Evolutionary conservation across 305 asterid species (phyloP), one percentile per base, ranked within the genome.

Genomic region (Solanum hybrid): DNA sequence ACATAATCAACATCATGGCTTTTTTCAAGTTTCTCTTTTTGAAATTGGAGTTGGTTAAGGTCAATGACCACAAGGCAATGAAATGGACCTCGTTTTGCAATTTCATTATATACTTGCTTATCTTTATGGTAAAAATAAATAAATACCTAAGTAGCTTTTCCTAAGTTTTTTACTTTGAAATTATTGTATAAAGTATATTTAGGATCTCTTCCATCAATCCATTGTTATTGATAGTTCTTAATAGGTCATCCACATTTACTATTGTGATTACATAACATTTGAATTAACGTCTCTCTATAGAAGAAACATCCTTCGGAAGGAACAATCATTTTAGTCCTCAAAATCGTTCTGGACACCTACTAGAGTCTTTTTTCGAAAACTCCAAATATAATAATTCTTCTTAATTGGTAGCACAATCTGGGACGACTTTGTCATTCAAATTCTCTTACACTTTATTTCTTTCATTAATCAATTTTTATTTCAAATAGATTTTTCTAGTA

Each of bases 1-100:
- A 36, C 31, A 61, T 74, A 88, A 51, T 88, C 71, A 88, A 61
- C 89, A 36, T 57, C 92, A 83, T 26, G 89, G 73, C 73, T 82
- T 84, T 2, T 69, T 82, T 13, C 20, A 28, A 80, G 20, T 82
- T 40, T 22, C 42, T 69, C 29, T 36, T 81, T 22, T 73, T 1
- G 26, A 37, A 81, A 46, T 69, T 82, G 37, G 11, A 82, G 40
- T 82, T 80, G 6, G 79, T 80, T 51, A 29, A 80, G 24, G 86
- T 16, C 67, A 69, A 69, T 39, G 0, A 37, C 7, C 24, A n/a
- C 13, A 81, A 22, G 20, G 46, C 13, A 12, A 20, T 37, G 37
- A 2, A 57, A 20, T 57, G 69, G 39, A 1, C 28, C 37, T 46
- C 28, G 10, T 82, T 46, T 51, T 51, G 87, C 31, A 31, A 20